phyloP scores from a whole-genome alignment of 768 basidiomycete species.

The Multifurca ochricompacta region DNA sequence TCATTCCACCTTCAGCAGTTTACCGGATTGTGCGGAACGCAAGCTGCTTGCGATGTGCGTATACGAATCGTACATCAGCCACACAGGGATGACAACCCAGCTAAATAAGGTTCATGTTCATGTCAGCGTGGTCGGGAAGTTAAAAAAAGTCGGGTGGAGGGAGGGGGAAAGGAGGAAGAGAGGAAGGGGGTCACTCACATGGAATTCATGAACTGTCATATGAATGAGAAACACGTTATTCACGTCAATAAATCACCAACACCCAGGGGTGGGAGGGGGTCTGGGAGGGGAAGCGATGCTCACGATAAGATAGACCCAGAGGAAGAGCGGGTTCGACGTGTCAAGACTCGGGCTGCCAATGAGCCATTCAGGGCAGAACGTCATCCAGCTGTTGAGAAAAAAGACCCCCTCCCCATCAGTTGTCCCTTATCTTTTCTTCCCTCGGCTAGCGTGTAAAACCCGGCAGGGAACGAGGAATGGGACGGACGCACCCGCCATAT shows the following conservation, averaged over 20 bases:
- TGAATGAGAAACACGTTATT: neutral
- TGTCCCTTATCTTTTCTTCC: too few relatives aligned
- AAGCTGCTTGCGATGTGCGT: constrained; percentile 56
- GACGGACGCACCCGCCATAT: constrained; percentile 64
- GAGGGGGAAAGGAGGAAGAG: too few relatives aligned
- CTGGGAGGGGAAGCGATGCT: constrained; percentile 26
- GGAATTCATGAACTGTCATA: constrained; percentile 64
- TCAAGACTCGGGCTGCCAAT: constrained; percentile 64
- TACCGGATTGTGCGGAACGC: constrained; percentile 27
- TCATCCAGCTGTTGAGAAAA: constrained; percentile 56
- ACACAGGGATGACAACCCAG: constrained; percentile 73
- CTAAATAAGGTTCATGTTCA: constrained; percentile 33
- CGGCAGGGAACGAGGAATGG: too few relatives aligned
- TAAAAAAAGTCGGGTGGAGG: neutral
- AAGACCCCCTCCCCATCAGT: neutral
- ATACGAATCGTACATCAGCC: constrained; percentile 76
- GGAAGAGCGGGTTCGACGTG: constrained; percentile 58
- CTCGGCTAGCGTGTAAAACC: too few relatives aligned
- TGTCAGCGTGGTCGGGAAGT: constrained; percentile 6
- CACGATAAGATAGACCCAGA: constrained; percentile 79
- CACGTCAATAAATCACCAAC: too few relatives aligned
- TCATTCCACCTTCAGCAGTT: constrained; percentile 8
- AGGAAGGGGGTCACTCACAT: constrained; percentile 60
- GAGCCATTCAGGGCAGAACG: constrained; percentile 83
- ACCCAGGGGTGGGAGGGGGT: constrained; percentile 37